A percentile compares a stretch with the other conserved stretches of the same genome.
These are phyloP conservation scores for Plasmodium inui DNA, from an alignment of 169 alveolate species.

Conservation along the genomic window DNA sequence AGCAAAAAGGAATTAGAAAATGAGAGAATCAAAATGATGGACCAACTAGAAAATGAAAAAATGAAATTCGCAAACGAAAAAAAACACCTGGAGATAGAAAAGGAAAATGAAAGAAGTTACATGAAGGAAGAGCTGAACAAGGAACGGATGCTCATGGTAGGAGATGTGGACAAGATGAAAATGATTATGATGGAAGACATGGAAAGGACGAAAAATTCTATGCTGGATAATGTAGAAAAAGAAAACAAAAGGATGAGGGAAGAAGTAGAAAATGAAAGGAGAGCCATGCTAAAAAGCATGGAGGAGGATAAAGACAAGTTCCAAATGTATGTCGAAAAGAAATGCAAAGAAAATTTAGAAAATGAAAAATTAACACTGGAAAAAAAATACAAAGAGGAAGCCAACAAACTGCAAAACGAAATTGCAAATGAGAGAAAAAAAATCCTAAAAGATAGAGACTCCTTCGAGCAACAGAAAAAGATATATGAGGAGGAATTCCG, in stretches of 20 bases:
- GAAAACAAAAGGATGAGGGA: constrained; percentile 38
- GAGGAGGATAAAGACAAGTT: constrained; percentile 58
- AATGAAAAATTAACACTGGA: constrained; percentile 35
- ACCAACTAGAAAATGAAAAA: constrained; percentile 45
- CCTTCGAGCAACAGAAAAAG: constrained; percentile 68
- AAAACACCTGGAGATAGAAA: constrained; percentile 41
- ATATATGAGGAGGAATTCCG: constrained; percentile 69
- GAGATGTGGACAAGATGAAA: constrained; percentile 64
- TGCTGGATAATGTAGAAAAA: constrained; percentile 60
- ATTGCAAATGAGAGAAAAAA: constrained; percentile 48
- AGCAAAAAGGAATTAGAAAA: constrained; percentile 55
- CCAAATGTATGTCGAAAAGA: constrained; percentile 14
- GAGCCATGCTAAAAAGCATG: constrained; percentile 29
- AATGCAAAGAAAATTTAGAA: constrained; percentile 54
- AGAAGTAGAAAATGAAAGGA: constrained; percentile 56
- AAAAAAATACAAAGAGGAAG: constrained; percentile 49
- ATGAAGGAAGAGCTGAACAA: constrained; percentile 64
- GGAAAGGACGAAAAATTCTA: constrained; percentile 33
- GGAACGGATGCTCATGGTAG: constrained; percentile 55
- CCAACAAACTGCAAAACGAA: constrained; percentile 36
- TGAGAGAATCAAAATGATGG: constrained; percentile 45
- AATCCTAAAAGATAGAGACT: constrained; percentile 42
- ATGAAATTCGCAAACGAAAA: constrained; percentile 35
- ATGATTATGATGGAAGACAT: constrained; percentile 53
- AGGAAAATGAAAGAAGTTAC: constrained; percentile 47